These are phyloP conservation scores for Populus hybrid DNA, from an alignment of 441 rosid species.

Conservation along the genomic window DNA sequence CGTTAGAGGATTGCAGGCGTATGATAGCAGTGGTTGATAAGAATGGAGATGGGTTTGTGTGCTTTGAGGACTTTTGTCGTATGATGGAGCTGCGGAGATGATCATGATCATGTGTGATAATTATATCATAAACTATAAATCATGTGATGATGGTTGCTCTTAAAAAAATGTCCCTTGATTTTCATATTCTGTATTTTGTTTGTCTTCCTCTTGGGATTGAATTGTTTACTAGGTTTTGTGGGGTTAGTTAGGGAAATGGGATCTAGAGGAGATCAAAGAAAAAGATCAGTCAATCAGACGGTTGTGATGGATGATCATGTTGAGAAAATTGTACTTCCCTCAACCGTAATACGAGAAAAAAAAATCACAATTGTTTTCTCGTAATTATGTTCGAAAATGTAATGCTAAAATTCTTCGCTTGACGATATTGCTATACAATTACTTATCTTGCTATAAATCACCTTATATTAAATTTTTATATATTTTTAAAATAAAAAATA, in stretches of 20 bases:
- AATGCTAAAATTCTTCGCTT: too few species aligned
- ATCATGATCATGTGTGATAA: conserved; percentile 19
- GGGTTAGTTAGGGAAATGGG: background rate
- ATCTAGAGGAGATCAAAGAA: background rate
- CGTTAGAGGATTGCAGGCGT: conserved; percentile 84
- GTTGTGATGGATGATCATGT: conserved; percentile 7
- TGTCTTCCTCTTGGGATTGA: background rate
- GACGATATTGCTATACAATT: too few species aligned
- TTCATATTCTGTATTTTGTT: background rate
- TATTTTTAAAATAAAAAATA: too few species aligned
- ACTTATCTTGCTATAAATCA: too few species aligned
- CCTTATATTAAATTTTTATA: too few species aligned
- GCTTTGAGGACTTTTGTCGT: conserved; percentile 72
- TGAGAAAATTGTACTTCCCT: background rate
- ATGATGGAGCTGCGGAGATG: conserved; percentile 70
- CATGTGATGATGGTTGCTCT: conserved; percentile 21
- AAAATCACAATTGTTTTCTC: too few species aligned
- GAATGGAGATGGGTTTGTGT: conserved; percentile 78
- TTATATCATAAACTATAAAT: background rate
- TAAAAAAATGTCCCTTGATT: background rate
- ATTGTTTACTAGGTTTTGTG: background rate
- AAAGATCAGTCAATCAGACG: background rate
- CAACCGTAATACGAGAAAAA: conserved; percentile 1
- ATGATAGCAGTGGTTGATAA: conserved; percentile 79
- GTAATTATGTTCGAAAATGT: too few species aligned